These are phyloP conservation scores for Kwoniella mangroviensis DNA, from an alignment of 768 basidiomycete species.

Conservation along the genomic window DNA sequence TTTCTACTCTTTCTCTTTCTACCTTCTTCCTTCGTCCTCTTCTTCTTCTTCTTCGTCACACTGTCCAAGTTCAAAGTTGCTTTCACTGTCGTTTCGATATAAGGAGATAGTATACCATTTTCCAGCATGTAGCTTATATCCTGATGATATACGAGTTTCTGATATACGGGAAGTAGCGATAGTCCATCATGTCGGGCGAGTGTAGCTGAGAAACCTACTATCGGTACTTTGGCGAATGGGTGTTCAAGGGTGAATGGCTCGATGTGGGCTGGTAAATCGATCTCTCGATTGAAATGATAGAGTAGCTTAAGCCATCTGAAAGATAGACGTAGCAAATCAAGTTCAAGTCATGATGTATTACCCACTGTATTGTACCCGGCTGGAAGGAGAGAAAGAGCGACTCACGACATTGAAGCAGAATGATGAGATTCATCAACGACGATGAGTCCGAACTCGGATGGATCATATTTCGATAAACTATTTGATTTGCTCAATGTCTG, in stretches of 20 bases:
- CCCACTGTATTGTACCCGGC: background rate
- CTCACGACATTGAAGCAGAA: slow-evolving; percentile 85
- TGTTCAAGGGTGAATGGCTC: no score
- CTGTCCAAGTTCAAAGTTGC: slow-evolving; percentile 71
- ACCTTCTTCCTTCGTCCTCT: slow-evolving; percentile 67
- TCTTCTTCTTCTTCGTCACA: slow-evolving; percentile 64
- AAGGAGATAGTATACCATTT: slow-evolving; percentile 85
- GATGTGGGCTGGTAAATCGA: slow-evolving; percentile 38
- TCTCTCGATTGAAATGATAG: slow-evolving; percentile 74
- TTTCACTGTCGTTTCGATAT: slow-evolving; percentile 79
- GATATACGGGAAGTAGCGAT: slow-evolving; percentile 83
- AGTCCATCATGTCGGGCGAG: slow-evolving; percentile 89
- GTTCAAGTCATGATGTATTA: background rate
- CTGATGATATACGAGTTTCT: slow-evolving; percentile 86
- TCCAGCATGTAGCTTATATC: slow-evolving; percentile 90
- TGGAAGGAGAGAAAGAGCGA: background rate
- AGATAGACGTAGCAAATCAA: no score
- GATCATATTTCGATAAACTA: slow-evolving; percentile 76
- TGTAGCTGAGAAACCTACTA: slow-evolving; percentile 93
- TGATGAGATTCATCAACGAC: slow-evolving; percentile 95
- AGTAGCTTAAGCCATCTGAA: slow-evolving; percentile 77
- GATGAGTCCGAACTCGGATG: slow-evolving; percentile 69
- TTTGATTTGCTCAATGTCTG: slow-evolving; percentile 71
- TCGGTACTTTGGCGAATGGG: slow-evolving; percentile 63
- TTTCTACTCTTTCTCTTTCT: no score